phyloP scores from a whole-genome alignment of 2,329 filamentous ascomycete species.

The Tolypocladium cylindrosporum region DNA sequence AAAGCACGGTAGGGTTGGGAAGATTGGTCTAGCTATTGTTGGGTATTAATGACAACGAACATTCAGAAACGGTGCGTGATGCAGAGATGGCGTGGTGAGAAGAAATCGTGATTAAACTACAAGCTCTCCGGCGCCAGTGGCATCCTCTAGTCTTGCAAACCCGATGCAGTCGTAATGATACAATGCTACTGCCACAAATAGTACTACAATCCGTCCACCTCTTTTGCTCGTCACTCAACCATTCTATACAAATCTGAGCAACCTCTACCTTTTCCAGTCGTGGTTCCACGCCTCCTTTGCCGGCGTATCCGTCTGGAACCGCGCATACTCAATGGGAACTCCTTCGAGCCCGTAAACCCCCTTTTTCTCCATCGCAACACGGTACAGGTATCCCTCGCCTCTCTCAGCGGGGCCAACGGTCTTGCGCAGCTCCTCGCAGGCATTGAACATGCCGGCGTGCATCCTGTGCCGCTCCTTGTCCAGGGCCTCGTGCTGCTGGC shows the following conservation, averaged over 20 bases:
- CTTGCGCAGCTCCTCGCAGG: slow-evolving; percentile 72
- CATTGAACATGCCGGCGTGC: slow-evolving; percentile 73
- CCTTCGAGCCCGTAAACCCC: slow-evolving; percentile 63
- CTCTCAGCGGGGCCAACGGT: slow-evolving; percentile 46
- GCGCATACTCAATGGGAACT: slow-evolving; percentile 86
- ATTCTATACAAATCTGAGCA: neutral
- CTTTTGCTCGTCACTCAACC: neutral
- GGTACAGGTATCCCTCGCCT: slow-evolving; percentile 65
- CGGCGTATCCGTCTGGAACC: slow-evolving; percentile 76
- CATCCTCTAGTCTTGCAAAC: neutral
- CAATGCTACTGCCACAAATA: slow-evolving; percentile 1
- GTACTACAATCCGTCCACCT: neutral
- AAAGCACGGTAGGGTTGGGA: neutral
- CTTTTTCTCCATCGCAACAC: slow-evolving; percentile 85
- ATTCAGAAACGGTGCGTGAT: too few relatives aligned
- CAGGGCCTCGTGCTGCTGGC: slow-evolving; percentile 53
- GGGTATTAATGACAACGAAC: slow-evolving; percentile 1
- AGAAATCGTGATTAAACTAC: neutral
- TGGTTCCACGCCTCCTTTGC: slow-evolving; percentile 80
- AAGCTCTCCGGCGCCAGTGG: neutral
- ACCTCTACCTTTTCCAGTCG: slow-evolving; percentile 62
- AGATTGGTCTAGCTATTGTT: neutral
- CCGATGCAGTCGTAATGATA: neutral
- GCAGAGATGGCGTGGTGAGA: neutral
- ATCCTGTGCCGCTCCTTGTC: slow-evolving; percentile 65